A percentile compares a stretch with the other conserved stretches of the same genome.
Conservation (phyloP, 2,329 filamentous ascomycete genomes). For the Pseudonectria buxi region DNA sequence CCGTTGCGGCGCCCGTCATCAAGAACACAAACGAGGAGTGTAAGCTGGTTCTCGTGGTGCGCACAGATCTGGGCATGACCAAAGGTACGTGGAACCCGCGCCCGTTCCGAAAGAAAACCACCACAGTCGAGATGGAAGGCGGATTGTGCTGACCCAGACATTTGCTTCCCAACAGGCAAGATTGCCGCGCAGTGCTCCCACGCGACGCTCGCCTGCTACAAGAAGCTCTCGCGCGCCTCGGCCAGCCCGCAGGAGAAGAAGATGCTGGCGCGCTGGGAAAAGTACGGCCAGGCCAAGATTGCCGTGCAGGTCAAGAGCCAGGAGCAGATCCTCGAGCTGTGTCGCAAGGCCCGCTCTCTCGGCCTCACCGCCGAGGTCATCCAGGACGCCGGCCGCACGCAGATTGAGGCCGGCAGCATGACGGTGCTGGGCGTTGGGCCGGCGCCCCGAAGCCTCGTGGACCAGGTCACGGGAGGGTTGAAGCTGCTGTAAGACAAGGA, state of each 20-base stretch:
- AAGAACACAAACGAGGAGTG: slow-evolving; percentile 63
- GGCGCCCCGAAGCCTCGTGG: slow-evolving; percentile 78
- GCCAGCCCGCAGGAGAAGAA: slow-evolving; percentile 48
- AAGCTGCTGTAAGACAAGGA: slow-evolving; percentile 63
- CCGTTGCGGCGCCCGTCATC: slow-evolving; percentile 32
- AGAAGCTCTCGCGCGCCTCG: slow-evolving; percentile 59
- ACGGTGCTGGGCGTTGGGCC: slow-evolving; percentile 83
- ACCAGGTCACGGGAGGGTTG: slow-evolving; percentile 76
- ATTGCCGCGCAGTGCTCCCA: slow-evolving; percentile 94
- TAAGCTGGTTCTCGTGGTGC: slow-evolving; percentile 86
- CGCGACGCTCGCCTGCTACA: slow-evolving; percentile 97
- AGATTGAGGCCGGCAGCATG: slow-evolving; percentile 88
- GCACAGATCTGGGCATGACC: slow-evolving; percentile 94
- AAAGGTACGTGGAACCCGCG: slow-evolving; percentile 59
- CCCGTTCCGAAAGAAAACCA: too few species aligned
- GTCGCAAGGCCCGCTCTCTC: slow-evolving; percentile 73
- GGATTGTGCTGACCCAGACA: not conserved
- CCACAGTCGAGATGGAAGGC: too few species aligned
- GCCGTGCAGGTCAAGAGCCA: slow-evolving; percentile 84
- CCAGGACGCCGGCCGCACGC: slow-evolving; percentile 90
- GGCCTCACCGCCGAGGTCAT: slow-evolving; percentile 87
- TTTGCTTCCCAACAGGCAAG: slow-evolving; percentile 59
- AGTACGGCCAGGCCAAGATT: slow-evolving; percentile 82
- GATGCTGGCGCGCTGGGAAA: slow-evolving; percentile 79
- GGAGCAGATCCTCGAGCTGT: slow-evolving; percentile 67